Percentiles rank a stretch among this genome's conserved stretches.
Conservation (phyloP, 2,329 filamentous ascomycete species). For the Penicillium sp. region DNA sequence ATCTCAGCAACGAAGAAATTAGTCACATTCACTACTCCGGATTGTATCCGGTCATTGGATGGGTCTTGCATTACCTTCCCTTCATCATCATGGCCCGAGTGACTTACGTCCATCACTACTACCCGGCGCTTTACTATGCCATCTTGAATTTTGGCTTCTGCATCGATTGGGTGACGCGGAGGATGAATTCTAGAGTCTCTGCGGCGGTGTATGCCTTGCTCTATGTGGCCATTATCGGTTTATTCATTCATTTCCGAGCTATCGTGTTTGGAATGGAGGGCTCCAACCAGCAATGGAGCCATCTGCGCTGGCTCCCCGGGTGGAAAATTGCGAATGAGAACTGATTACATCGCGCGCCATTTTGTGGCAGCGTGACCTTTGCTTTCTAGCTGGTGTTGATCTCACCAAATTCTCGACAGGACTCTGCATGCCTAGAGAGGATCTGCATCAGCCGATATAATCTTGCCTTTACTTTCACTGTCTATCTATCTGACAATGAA, state of each 20-base stretch:
- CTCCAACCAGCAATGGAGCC: constrained; percentile 73
- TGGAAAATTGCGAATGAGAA: constrained; percentile 85
- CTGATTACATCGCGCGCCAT: constrained; percentile 22
- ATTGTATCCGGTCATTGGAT: constrained; percentile 85
- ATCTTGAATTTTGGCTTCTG: constrained; percentile 87
- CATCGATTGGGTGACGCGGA: constrained; percentile 74
- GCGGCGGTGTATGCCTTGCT: constrained; percentile 67
- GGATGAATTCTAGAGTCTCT: constrained; percentile 61
- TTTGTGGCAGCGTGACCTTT: background rate
- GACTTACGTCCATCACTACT: constrained; percentile 99
- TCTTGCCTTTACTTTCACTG: background rate
- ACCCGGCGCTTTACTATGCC: constrained; percentile 95
- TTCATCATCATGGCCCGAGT: constrained; percentile 98
- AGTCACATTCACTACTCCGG: constrained; percentile 94
- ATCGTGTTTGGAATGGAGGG: constrained; percentile 97
- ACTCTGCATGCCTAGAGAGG: background rate
- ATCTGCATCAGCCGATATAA: constrained; percentile 3
- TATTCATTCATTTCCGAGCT: constrained; percentile 87
- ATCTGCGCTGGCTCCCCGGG: constrained; percentile 87
- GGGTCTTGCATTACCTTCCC: constrained; percentile 93
- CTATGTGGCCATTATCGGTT: constrained; percentile 69
- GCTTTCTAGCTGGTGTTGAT: background rate
- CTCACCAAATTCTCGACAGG: background rate
- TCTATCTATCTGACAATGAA: background rate
- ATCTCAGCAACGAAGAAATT: constrained; percentile 74